phyloP scores from a whole-genome alignment of 169 alveolate species.

The Plasmodium relictum region DNA sequence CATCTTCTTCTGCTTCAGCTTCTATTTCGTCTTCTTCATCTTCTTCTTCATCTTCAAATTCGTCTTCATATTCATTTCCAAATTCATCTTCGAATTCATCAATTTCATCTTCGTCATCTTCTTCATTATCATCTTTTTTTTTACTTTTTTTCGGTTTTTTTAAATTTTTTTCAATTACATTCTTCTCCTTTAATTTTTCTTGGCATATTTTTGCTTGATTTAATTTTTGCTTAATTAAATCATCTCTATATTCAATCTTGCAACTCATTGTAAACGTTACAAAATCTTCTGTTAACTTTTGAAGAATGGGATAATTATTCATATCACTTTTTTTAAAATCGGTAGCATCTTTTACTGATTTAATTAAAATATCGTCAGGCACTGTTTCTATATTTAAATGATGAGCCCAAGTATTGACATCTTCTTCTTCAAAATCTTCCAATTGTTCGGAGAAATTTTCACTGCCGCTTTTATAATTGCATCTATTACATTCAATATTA shows the following conservation, averaged over 20 bases:
- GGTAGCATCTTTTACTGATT: conserved; percentile 77
- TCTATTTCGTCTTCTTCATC: no score
- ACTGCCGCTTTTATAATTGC: conserved; percentile 59
- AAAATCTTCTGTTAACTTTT: conserved; percentile 63
- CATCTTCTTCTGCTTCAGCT: neutral
- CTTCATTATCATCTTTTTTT: conserved; percentile 2
- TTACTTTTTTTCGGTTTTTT: neutral
- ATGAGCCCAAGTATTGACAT: conserved; percentile 87
- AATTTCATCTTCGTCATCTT: conserved; percentile 43
- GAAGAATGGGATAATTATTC: conserved; percentile 71
- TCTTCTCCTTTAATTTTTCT: neutral
- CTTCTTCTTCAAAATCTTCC: conserved; percentile 78
- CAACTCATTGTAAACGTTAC: conserved; percentile 86
- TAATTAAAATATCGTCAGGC: conserved; percentile 80
- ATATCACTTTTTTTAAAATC: conserved; percentile 21
- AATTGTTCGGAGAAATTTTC: conserved; percentile 75
- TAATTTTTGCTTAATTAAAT: conserved; percentile 44
- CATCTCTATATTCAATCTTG: conserved; percentile 79
- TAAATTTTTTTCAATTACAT: neutral
- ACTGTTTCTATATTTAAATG: conserved; percentile 83
- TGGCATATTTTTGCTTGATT: neutral
- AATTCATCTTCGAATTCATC: conserved; percentile 29
- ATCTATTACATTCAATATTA: conserved; percentile 85
- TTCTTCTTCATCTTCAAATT: conserved; percentile 60
- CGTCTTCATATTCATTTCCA: no score